phyloP scores from a whole-genome alignment of 1,284 basidiomycete species.

The Heimioporus punctisporus region DNA sequence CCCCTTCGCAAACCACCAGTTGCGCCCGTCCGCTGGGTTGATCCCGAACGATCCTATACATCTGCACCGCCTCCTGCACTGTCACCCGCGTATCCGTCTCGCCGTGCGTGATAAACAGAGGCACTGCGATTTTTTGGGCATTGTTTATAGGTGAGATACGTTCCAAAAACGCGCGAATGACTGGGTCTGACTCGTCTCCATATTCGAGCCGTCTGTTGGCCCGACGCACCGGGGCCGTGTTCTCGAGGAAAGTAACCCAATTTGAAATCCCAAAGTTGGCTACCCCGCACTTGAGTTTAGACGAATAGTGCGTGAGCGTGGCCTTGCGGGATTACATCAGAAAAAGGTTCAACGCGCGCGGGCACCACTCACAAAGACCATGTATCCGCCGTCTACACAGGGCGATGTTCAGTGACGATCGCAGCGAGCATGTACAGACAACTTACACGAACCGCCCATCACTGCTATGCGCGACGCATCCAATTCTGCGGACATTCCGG shows the following conservation, averaged over 20 bases:
- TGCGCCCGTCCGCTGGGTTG: constrained; percentile 26
- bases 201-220: constrained; percentile 36
- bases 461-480: constrained; percentile 36
- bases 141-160: constrained; percentile 39
- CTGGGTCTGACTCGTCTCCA: constrained; percentile 37
- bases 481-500: constrained; percentile 30
- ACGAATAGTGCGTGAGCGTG: constrained; percentile 38
- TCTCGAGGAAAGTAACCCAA: constrained; percentile 37
- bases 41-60: constrained; percentile 24
- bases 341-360: too few relatives aligned
- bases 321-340: constrained; percentile 25
- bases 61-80: constrained; percentile 33
- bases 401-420: background rate
- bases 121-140: constrained; percentile 34
- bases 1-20: constrained; percentile 38
- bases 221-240: constrained; percentile 37
- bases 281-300: constrained; percentile 37
- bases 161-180: constrained; percentile 34
- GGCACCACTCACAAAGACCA: constrained; percentile 40
- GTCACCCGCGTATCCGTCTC: constrained; percentile 40
- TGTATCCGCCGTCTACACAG: constrained; percentile 35
- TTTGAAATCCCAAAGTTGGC: constrained; percentile 40
- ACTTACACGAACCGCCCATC: constrained; percentile 39
- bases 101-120: constrained; percentile 39
- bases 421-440: background rate